These are phyloP conservation scores for Microstegium vimineum DNA, from an alignment of 176 grass and related monocot species.

Conservation along the genomic window DNA sequence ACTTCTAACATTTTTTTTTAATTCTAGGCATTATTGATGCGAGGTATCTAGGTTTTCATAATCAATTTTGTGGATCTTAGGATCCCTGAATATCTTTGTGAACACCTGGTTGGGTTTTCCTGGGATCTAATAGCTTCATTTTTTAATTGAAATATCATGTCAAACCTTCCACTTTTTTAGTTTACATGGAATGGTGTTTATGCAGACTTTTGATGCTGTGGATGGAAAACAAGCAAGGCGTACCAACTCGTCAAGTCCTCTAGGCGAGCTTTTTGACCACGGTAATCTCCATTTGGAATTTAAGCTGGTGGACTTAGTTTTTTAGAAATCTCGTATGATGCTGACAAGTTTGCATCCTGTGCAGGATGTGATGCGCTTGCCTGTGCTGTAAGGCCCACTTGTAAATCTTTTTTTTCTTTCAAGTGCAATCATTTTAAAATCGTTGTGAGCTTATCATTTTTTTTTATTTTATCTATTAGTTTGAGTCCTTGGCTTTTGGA, in stretches of 20 bases:
- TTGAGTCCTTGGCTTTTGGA: conserved; percentile 95
- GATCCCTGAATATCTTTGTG: background rate
- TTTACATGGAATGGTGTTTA: background rate
- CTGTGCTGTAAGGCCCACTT: conserved; percentile 74
- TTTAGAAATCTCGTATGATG: conserved; percentile 4
- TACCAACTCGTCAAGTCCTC: conserved; percentile 95
- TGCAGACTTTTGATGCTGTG: conserved; percentile 98
- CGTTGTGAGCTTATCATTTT: conserved; percentile 22
- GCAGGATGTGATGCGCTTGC: conserved; percentile 97
- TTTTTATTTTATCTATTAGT: conserved; percentile 44
- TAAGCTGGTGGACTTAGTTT: conserved; percentile 2
- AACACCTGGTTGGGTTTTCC: background rate
- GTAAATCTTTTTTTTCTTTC: conserved; percentile 3
- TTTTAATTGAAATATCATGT: conserved; percentile 3
- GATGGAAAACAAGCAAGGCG: conserved; percentile 98
- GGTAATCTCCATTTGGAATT: conserved; percentile 46
- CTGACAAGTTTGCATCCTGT: conserved; percentile 28
- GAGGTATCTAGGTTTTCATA: background rate
- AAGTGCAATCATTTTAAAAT: conserved; percentile 1
- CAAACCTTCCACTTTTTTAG: background rate
- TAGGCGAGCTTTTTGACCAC: conserved; percentile 99
- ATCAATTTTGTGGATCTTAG: background rate
- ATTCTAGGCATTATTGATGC: background rate
- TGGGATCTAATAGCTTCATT: background rate
- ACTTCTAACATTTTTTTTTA: background rate